Evolutionary conservation across 257 asterid species (phyloP).

Genomic region (Anisodus tanguticus): DNA sequence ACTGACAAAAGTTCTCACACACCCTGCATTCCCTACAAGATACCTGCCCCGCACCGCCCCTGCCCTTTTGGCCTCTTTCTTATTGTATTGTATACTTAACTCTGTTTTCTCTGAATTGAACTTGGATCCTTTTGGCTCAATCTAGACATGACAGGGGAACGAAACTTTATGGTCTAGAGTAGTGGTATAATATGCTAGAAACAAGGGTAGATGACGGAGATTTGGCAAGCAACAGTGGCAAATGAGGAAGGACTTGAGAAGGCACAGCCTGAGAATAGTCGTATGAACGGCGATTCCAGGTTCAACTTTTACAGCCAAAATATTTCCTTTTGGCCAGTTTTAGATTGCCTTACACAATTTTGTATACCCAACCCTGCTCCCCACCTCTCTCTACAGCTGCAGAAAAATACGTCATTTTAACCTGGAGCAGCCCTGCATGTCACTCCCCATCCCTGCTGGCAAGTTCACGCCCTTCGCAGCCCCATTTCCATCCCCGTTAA

Average conservation of each 20-base stretch:
- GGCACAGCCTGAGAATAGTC: neutral
- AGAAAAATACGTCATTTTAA: neutral
- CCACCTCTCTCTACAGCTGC: neutral
- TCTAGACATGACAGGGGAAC: neutral
- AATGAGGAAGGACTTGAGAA: conserved; percentile 21
- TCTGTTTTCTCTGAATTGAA: conserved; percentile 7
- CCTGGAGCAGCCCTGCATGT: neutral
- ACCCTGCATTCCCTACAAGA: neutral
- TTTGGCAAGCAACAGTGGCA: conserved; percentile 8
- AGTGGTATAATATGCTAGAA: conserved; percentile 23
- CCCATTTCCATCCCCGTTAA: neutral
- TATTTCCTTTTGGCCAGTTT: neutral
- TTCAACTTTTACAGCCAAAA: conserved; percentile 16
- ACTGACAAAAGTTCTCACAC: neutral
- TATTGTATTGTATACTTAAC: neutral
- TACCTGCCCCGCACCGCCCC: neutral
- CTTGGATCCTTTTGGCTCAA: conserved; percentile 19
- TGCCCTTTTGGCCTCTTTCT: neutral
- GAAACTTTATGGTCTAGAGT: conserved; percentile 14
- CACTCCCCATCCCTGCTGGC: conserved; percentile 3
- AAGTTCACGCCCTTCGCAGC: neutral
- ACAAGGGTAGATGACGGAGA: conserved; percentile 10
- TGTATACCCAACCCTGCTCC: neutral
- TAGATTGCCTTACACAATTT: conserved; percentile 4
- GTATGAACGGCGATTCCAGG: neutral